Base-by-base conservation (phyloP, 192 early-diverging fungal species). In the Coemansia guatemalensis region DNA sequence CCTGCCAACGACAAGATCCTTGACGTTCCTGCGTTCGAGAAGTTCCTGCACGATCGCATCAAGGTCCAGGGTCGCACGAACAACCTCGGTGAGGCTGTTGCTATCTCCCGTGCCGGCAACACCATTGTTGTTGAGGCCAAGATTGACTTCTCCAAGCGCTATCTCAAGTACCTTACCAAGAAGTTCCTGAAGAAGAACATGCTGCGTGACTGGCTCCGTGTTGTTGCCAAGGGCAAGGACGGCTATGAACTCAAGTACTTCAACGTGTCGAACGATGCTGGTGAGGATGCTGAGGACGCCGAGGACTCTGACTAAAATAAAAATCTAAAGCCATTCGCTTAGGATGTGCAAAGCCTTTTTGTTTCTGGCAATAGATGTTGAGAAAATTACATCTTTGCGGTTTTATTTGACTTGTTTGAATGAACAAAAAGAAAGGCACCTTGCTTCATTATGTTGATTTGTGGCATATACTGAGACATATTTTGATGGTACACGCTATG, bases 131-230 rank as follows among this genome's bases (percentile, higher is more conserved):
- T 95, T 68, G 85, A 87, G 69, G 82, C 88, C 75, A 85, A 82
- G 83, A 83, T 82, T 60, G 83, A 85, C 60, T 92, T 98, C 85
- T 89, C 95, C 77, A 99, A 99, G 91, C 91, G 95, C 69, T 99
- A 99, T 92, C 82, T 98, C 84, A 99, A 99, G 92, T 99, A 99
- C 91, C 90, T 99, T 58, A 93, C 97, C 86, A 99, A 99, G 92
- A 96, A 96, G 89, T 99, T 94, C 92, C 86, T 99, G 84, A 99
- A 99, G 93, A 96, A 99, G 92, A 85, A 97, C 89, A 87, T 90
- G 81, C 90, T 99, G 84, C 90, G 93, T 78, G 97, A 99, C 87
- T 98, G 90, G 90, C 85, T 99, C 75, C 95, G 97, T 84, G 97
- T 98, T 75, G 86, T 97, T 80, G 85, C 93, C 73, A 82, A 85